Conservation (phyloP, 192 early-diverging fungal species). For the Jimgerdemannia flammicorona region DNA sequence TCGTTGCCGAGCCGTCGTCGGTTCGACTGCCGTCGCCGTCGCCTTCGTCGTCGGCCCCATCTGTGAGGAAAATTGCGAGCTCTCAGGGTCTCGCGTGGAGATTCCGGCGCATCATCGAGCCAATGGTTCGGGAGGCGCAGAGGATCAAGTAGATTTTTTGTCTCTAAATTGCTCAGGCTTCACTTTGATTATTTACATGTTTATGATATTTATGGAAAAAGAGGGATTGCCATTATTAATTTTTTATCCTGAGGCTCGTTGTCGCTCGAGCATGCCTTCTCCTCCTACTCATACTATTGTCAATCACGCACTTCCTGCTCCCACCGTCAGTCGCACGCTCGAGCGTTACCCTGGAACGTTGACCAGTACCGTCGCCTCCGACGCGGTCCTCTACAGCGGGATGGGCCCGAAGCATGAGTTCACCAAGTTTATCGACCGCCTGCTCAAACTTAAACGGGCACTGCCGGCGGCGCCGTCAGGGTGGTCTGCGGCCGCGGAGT, state of each 20-base stretch:
- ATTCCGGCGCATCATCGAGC: neutral
- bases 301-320: neutral
- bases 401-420: neutral
- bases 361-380: neutral
- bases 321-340: neutral
- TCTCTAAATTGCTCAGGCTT: too few species aligned
- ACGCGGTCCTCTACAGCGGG: neutral
- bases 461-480: neutral
- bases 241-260: neutral
- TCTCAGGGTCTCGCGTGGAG: neutral
- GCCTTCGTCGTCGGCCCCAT: neutral
- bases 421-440: neutral
- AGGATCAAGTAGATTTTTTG: neutral
- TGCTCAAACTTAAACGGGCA: neutral
- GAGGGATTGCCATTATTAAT: neutral
- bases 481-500: too few species aligned
- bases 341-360: neutral
- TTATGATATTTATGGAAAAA: neutral
- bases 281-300: neutral
- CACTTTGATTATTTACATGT: too few species aligned
- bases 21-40: neutral
- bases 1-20: neutral
- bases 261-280: neutral
- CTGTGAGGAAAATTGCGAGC: neutral
- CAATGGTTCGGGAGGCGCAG: neutral